Evolutionary conservation across 495 filamentous ascomycete species (phyloP), one percentile per base, ranked within the genome.

Genomic region (Bombardia bombarda): DNA sequence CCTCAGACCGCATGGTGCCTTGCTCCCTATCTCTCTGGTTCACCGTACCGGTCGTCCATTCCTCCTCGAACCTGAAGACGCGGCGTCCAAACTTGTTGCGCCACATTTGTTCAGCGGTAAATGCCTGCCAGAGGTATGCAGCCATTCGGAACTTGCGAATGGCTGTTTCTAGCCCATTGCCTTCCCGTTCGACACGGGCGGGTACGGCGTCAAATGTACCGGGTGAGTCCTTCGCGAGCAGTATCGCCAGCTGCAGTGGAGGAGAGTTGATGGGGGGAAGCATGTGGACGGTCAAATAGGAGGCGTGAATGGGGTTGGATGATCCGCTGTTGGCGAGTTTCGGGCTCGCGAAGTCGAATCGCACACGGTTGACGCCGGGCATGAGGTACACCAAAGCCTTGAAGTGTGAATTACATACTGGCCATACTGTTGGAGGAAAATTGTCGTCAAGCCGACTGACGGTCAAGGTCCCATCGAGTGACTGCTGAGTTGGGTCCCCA

Each of bases 71-170:
- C 32, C 89, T 73, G 57, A 95, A 95, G 34, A 79, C 84, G 18
- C 90, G 77, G 20, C 90, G 75, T 3, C 87, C 87, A 40, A 95
- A 75, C 34, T 79, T 82, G 60, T 90, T 83, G 45, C 87, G 84
- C 60, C 77, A 83, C 89, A 95, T 95, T 57, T 96, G 88, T 56
- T 95, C 88, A 10, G 84, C 86, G 1, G 90, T 96, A 55, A 92
- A 95, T 7, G 88, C 87, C 59, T 95, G 90, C 90, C 90, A 96
- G 2, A 96, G 72, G 58, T 95, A 93, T 14, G 87, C 89, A 18
- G 87, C 82, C 80, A 88, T 93, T 41, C 87, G 77, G 54, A 86
- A 94, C 61, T 95, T 95, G 43, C 77, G 74, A 49, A 92, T 74
- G 0, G 90, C 90, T 10, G 72, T 78, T 2, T 90, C 83, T 23